These are phyloP conservation scores for Kluyveromyces starmeri DNA, from an alignment of 805 yeast genomes.

Conservation along the genomic window DNA sequence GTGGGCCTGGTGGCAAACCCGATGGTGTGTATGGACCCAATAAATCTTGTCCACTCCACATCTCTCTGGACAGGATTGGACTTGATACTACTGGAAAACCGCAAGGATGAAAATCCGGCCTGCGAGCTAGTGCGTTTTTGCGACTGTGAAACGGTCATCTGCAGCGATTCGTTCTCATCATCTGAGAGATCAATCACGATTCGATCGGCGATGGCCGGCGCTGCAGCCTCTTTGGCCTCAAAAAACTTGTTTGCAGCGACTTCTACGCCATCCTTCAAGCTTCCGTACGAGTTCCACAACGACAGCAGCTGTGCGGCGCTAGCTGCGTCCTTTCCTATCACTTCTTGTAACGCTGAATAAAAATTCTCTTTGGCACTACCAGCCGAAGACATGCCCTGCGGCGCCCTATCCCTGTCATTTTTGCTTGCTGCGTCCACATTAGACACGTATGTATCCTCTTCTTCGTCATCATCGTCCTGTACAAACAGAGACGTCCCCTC, in stretches of 20 bases:
- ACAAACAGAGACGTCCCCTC: slow-evolving; percentile 9
- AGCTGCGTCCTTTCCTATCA: not conserved
- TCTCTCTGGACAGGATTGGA: not conserved
- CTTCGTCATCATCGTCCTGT: slow-evolving; percentile 6
- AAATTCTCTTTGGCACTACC: not conserved
- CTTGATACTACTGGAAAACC: no score
- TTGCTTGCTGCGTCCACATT: not conserved
- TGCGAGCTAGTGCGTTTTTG: slow-evolving; percentile 2
- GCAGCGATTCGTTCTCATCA: slow-evolving; percentile 1
- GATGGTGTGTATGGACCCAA: slow-evolving; percentile 52
- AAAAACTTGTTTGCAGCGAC: slow-evolving; percentile 1
- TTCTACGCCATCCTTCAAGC: not conserved
- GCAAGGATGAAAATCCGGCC: not conserved
- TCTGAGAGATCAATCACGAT: slow-evolving; percentile 1
- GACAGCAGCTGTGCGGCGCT: not conserved
- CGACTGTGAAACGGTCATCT: not conserved
- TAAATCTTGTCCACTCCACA: slow-evolving; percentile 35
- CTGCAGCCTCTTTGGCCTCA: not conserved
- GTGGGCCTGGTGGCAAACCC: slow-evolving; percentile 72
- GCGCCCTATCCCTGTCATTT: no score
- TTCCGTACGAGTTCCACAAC: slow-evolving; percentile 1
- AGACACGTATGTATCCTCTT: not conserved
- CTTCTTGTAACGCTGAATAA: not conserved
- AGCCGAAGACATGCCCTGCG: not conserved
- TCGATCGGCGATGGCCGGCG: not conserved